Evolutionary conservation across 2,329 filamentous ascomycete genomes (phyloP).

Genomic region (Aspergillus uvarum): DNA sequence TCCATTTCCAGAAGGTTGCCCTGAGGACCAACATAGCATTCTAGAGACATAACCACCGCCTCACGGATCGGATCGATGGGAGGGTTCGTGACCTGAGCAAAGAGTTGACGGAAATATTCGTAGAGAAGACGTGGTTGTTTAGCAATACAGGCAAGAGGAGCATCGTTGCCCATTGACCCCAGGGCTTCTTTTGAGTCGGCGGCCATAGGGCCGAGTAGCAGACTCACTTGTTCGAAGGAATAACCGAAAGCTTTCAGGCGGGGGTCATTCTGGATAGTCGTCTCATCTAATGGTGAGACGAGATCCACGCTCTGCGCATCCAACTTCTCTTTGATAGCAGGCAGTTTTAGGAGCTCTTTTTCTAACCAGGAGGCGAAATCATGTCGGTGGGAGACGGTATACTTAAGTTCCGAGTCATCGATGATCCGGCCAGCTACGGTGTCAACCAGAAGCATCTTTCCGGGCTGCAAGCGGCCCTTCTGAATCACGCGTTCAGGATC

Average conservation of each 20-base stretch:
- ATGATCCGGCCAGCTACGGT: conserved; percentile 89
- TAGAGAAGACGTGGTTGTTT: conserved; percentile 83
- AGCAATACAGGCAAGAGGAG: conserved; percentile 87
- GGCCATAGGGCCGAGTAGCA: conserved; percentile 92
- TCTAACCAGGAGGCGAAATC: conserved; percentile 90
- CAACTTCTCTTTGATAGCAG: conserved; percentile 67
- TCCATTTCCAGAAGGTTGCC: conserved; percentile 96
- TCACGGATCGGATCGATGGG: conserved; percentile 96
- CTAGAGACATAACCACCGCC: conserved; percentile 96
- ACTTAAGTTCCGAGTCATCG: conserved; percentile 88
- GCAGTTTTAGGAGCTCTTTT: conserved; percentile 77
- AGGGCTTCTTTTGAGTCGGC: conserved; percentile 96
- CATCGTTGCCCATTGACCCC: conserved; percentile 97
- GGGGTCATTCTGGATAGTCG: conserved; percentile 77
- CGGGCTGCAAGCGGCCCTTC: conserved; percentile 90
- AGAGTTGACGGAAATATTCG: conserved; percentile 97
- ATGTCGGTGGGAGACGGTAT: conserved; percentile 78
- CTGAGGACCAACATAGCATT: conserved; percentile 94
- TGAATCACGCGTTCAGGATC: conserved; percentile 88
- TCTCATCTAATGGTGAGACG: conserved; percentile 64
- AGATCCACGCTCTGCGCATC: conserved; percentile 60
- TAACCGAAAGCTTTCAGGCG: conserved; percentile 86
- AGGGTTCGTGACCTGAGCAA: conserved; percentile 96
- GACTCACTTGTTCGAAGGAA: conserved; percentile 89
- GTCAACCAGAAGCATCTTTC: conserved; percentile 94